Base-by-base conservation (phyloP, 768 basidiomycete species). In the Lactarius pseudohatsudake region DNA sequence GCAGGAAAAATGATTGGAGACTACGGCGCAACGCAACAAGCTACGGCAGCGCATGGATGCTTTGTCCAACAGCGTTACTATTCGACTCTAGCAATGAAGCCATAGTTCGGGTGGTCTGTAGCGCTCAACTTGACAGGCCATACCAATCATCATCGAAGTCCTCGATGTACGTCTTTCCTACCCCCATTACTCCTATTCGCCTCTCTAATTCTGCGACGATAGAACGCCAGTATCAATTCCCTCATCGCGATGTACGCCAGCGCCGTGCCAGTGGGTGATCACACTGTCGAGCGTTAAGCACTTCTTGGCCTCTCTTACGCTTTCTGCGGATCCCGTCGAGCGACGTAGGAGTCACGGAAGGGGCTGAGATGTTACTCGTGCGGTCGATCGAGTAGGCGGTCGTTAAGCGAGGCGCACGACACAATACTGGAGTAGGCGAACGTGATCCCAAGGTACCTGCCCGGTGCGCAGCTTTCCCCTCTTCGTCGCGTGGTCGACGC, bases 331-430 rank as follows among this genome's bases (percentile, higher is more conserved):
- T 68, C 77, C 84, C 58, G 77, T 81, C 34, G 89, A 92, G 68
- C 85, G 94, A 26, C 80, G 83, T 38, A 65, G 50, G 54, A 20
- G 22, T 61, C 0, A 80, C 89, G 0, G 84, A 81, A 1, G 85
- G 86, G 16, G 76, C 77, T 0, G 90, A 94, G 73, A 72, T 77
- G 67, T 75, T 91, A 56, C 80, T 98, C 9, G 81, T 96, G 34
- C 86, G 94, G 22, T 91, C 92, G 0, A 88, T 98, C 57, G 95
- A 98, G 72, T 98, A 96, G 96, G 91, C 96, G 61, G 90, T 86
- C 0, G 91, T 92, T 74, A 80, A 83, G 70, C 36, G 78, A 82
- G 8, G 98, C 96, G 1, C 87, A 89, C 68, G 78, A 81, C 13
- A 87, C 87, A 6, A 95, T 94, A 0, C 78, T 98, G 10, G 86